Conservation (phyloP, 441 rosid genomes). For the Pelargonium myrrhifolium region DNA sequence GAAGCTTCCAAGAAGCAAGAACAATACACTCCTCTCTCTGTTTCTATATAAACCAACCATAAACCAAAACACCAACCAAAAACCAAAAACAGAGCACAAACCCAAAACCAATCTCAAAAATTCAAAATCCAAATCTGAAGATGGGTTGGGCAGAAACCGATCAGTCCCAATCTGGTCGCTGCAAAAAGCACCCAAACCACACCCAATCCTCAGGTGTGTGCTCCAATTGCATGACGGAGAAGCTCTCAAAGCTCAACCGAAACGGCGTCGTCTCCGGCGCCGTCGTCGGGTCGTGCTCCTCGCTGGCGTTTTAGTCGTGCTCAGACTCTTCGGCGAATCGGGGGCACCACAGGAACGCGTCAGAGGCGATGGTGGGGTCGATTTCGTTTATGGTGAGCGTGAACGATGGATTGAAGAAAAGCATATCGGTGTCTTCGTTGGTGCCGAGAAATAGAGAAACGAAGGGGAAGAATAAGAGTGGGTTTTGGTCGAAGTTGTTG, state of each 20-base stretch:
- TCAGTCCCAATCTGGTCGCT: not conserved
- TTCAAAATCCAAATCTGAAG: not conserved
- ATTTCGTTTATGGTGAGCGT: not conserved
- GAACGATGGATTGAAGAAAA: not conserved
- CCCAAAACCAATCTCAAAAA: not conserved
- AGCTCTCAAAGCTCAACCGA: not conserved
- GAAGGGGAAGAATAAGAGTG: not conserved
- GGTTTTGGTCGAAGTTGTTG: not conserved
- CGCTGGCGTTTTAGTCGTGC: not conserved
- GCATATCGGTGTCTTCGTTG: not conserved
- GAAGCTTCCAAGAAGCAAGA: not conserved
- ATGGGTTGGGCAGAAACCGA: not conserved
- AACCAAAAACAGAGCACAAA: not conserved
- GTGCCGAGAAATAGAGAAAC: not conserved
- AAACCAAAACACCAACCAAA: not conserved
- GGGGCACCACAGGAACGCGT: not conserved
- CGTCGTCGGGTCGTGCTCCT: not conserved
- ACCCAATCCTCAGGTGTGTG: not conserved
- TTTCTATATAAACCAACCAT: not conserved
- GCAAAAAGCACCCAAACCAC: not conserved
- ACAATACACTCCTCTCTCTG: not conserved
- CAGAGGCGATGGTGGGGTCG: slow-evolving; percentile 2
- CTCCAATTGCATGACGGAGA: not conserved
- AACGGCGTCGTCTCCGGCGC: not conserved
- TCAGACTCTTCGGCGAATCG: not conserved